Conservation (phyloP, 75 land plant species). For the Picea glauca region DNA sequence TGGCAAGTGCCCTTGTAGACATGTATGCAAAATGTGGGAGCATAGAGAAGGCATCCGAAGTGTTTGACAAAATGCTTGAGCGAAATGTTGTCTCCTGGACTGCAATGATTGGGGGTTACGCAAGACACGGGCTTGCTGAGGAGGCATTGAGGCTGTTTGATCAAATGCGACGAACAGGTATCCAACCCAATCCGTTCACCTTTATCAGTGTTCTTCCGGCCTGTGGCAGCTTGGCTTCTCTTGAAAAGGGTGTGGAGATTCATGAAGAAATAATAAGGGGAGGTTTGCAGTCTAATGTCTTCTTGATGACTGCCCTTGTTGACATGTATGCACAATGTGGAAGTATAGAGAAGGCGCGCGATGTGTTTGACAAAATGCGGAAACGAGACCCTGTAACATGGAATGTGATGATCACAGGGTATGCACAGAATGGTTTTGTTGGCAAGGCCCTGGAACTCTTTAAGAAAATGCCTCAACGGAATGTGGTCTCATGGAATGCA, state of each 20-base stretch:
- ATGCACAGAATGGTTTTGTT: background rate
- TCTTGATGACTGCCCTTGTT: background rate
- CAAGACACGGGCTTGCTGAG: conserved; percentile 28
- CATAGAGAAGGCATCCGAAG: conserved; percentile 10
- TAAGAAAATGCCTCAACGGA: background rate
- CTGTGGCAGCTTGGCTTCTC: background rate
- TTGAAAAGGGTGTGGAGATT: background rate
- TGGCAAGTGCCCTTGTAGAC: conserved; percentile 22
- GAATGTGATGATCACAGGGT: background rate
- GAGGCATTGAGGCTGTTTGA: conserved; percentile 33
- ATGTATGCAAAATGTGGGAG: conserved; percentile 30
- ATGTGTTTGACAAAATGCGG: background rate
- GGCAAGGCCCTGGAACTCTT: background rate
- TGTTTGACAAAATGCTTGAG: conserved; percentile 14
- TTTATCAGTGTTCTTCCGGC: background rate
- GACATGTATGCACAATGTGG: background rate
- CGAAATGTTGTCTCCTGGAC: conserved; percentile 53
- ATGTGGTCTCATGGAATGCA: conserved; percentile 14
- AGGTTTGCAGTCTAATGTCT: background rate
- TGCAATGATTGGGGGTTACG: conserved; percentile 52
- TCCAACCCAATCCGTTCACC: background rate
- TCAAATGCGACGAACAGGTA: conserved; percentile 30
- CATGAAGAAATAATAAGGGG: background rate
- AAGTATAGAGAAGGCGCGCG: background rate
- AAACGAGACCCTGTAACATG: background rate